A percentile compares a stretch with the other conserved stretches of the same genome.
Conservation (phyloP, 2,329 filamentous ascomycete species). For the Cladophialophora psammophila region DNA sequence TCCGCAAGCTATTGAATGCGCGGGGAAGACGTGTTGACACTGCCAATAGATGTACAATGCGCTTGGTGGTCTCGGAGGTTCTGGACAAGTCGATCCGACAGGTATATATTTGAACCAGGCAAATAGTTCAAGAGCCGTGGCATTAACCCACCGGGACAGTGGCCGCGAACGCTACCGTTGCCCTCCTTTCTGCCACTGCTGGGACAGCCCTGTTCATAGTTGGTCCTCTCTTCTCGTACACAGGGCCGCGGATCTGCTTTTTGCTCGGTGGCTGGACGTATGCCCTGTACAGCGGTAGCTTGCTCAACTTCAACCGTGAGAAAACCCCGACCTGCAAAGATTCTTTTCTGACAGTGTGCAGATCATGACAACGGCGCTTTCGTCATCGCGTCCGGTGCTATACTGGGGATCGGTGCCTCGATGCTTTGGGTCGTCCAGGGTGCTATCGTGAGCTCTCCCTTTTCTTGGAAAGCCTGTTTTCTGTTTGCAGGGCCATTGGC, state of each 20-base stretch:
- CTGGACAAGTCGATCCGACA: slow-evolving; percentile 58
- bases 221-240: slow-evolving; percentile 54
- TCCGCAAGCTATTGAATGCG: slow-evolving; percentile 1
- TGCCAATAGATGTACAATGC: slow-evolving; percentile 68
- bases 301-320: slow-evolving; percentile 58
- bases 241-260: slow-evolving; percentile 52
- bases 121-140: background rate
- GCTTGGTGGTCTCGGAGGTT: slow-evolving; percentile 66
- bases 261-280: slow-evolving; percentile 58
- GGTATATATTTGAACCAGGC: background rate
- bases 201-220: slow-evolving; percentile 68
- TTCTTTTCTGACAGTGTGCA: slow-evolving; percentile 19
- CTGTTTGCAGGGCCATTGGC: background rate
- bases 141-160: slow-evolving; percentile 8
- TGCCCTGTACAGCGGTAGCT: slow-evolving; percentile 58
- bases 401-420: slow-evolving; percentile 59
- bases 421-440: slow-evolving; percentile 61
- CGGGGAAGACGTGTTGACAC: background rate
- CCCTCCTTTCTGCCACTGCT: slow-evolving; percentile 69
- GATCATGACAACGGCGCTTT: slow-evolving; percentile 56
- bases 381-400: slow-evolving; percentile 57
- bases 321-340: slow-evolving; percentile 30
- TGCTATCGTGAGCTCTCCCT: background rate
- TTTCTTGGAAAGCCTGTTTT: background rate
- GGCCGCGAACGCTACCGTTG: slow-evolving; percentile 29